Conservation (phyloP, 2,329 filamentous ascomycete genomes). For the Xylaria sp. region DNA sequence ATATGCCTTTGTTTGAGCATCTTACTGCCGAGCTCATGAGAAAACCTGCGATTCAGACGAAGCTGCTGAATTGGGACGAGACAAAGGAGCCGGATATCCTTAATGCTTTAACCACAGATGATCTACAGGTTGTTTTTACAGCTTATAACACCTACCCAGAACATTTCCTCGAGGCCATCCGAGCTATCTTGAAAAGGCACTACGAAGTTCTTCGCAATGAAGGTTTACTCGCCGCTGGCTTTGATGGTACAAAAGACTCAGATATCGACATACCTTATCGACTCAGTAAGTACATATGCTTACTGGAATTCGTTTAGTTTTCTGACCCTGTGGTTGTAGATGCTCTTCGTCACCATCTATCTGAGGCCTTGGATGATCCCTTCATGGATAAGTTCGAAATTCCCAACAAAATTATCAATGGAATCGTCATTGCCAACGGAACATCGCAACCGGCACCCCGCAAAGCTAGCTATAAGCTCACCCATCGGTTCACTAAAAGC, state of each 20-base stretch:
- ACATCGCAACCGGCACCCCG: constrained; percentile 35
- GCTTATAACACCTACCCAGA: constrained; percentile 35
- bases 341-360: background rate
- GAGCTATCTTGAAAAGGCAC: constrained; percentile 33
- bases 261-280: background rate
- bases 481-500: background rate
- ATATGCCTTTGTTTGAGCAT: constrained; percentile 34
- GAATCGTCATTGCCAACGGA: constrained; percentile 43
- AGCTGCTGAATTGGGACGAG: constrained; percentile 39
- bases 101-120: constrained; percentile 30
- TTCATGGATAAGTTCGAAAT: constrained; percentile 34
- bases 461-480: constrained; percentile 5
- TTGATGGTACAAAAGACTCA: background rate
- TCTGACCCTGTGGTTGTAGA: constrained; percentile 5
- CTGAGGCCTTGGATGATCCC: constrained; percentile 5
- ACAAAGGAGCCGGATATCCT: constrained; percentile 35
- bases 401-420: constrained; percentile 33
- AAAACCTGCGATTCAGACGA: constrained; percentile 22
- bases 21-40: constrained; percentile 36
- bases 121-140: constrained; percentile 34
- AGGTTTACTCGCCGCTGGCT: background rate
- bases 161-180: constrained; percentile 30
- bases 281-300: constrained; percentile 19
- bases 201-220: constrained; percentile 33
- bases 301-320: background rate